Evolutionary conservation across 768 basidiomycete genomes (phyloP).

Genomic region (Lactifluus subvellereus): DNA sequence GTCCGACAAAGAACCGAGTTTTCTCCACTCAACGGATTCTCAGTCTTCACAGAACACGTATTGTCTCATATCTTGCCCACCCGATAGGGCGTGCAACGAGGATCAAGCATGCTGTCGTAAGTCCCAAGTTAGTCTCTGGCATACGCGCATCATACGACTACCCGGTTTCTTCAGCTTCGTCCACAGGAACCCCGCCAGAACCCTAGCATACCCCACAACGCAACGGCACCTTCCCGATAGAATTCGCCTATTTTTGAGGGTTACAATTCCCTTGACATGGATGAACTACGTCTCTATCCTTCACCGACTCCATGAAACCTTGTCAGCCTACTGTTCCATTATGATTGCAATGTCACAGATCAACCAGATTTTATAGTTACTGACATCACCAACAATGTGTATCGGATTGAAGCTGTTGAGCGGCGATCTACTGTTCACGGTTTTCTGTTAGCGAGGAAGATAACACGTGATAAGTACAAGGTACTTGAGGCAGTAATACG

Average conservation of each 20-base stretch:
- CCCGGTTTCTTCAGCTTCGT: slow-evolving; percentile 13
- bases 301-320: neutral
- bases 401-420: neutral
- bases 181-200: slow-evolving; percentile 6
- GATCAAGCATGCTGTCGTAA: slow-evolving; percentile 79
- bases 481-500: no score
- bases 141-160: neutral
- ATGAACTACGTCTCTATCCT: no score
- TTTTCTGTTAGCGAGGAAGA: neutral
- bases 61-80: slow-evolving; percentile 69
- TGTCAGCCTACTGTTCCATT: neutral
- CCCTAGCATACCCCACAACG: neutral
- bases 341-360: neutral
- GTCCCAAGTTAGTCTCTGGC: slow-evolving; percentile 29
- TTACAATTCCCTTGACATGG: neutral
- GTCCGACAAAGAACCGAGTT: neutral
- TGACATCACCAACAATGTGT: neutral
- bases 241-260: neutral
- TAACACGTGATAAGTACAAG: neutral
- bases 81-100: slow-evolving; percentile 62
- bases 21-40: slow-evolving; percentile 8
- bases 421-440: neutral
- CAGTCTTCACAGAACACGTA: slow-evolving; percentile 49
- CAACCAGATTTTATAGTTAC: neutral
- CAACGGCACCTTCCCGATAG: neutral